A percentile compares a stretch with the other conserved stretches of the same genome.
phyloP scores from a whole-genome alignment of 371 early-diverging fungal species.

The Apophysomyces sp. region DNA sequence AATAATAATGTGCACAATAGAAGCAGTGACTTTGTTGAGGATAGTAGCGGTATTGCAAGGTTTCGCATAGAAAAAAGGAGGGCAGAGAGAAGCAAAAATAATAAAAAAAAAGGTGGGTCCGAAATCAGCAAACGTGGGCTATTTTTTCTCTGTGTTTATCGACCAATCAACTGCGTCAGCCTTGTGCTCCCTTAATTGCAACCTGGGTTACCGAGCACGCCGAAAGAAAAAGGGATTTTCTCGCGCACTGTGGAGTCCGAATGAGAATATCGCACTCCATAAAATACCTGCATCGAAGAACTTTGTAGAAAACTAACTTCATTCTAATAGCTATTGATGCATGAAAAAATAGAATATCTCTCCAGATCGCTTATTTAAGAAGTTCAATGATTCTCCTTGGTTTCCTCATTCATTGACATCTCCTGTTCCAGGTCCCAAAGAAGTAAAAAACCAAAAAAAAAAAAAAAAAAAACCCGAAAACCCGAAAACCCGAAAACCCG shows the following conservation, averaged over 20 bases:
- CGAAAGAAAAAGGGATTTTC: neutral
- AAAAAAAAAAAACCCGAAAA: no score
- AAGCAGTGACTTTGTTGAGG: neutral
- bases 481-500: no score
- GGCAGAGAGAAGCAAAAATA: neutral
- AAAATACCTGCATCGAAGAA: neutral
- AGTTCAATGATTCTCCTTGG: neutral
- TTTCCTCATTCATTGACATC: neutral
- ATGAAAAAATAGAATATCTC: neutral
- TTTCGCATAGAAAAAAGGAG: conserved; percentile 3
- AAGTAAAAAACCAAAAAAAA: no score
- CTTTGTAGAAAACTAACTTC: no score
- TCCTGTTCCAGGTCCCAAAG: neutral
- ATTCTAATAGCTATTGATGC: neutral
- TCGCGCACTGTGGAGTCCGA: neutral
- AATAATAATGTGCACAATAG: neutral
- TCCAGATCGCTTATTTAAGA: neutral
- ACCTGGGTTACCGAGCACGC: conserved; percentile 1
- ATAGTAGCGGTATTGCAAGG: neutral
- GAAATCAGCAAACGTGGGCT: neutral
- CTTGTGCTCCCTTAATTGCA: neutral
- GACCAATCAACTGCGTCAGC: neutral
- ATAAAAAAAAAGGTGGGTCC: neutral
- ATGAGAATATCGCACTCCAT: neutral
- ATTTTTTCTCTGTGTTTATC: neutral